Evolutionary conservation across 2,329 filamentous ascomycete species (phyloP), one percentile per base, ranked within the genome.

Genomic region (Colletotrichum sansevieriae): DNA sequence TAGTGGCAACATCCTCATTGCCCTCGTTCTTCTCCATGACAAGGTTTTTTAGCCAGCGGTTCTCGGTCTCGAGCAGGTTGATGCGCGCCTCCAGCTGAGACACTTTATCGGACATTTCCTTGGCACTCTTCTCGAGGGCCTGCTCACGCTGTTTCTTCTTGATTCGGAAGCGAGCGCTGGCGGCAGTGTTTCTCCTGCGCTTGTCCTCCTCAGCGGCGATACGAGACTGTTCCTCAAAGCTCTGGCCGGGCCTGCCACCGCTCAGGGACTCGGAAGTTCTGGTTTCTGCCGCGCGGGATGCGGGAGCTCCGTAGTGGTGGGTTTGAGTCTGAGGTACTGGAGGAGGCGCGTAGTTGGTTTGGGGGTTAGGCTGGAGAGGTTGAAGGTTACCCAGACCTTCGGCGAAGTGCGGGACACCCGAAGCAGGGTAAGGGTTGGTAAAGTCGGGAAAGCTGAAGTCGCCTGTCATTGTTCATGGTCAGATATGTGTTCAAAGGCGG

Each of bases 101-200:
- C 8, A 95, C 92, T 82, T 94, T 94, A 52, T 96, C 92, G 33
- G 88, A 88, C 81, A 95, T 92, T 73, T 97, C 94, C 80, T 94
- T 94, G 74, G 93, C 91, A 3, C 89, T 91, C 75, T 89, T 90
- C 80, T 95, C 93, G 60, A 97, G 88, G 9, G 92, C 91, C 79
- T 95, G 92, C 83, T 97, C 94, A 58, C 94, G 91, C 82, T 96
- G 93, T 88, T 97, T 97, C 91, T 97, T 97, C 89, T 97, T 97
- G 78, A 96, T 90, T 68, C 94, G 91, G 86, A 97, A 97, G 57
- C 94, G 91, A 18, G 94, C 94, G 72, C 91, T 94, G 63, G 94
- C 94, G 37, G 94, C 94, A 2, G 94, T 97, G 82, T 97, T 97
- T 72, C 94, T 90, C 68, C 93, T 90, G 57, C 94, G 91, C 83